These are phyloP conservation scores for Lagenidium giganteum DNA, from an alignment of 352 stramenopile genomes.

Conservation along the genomic window DNA sequence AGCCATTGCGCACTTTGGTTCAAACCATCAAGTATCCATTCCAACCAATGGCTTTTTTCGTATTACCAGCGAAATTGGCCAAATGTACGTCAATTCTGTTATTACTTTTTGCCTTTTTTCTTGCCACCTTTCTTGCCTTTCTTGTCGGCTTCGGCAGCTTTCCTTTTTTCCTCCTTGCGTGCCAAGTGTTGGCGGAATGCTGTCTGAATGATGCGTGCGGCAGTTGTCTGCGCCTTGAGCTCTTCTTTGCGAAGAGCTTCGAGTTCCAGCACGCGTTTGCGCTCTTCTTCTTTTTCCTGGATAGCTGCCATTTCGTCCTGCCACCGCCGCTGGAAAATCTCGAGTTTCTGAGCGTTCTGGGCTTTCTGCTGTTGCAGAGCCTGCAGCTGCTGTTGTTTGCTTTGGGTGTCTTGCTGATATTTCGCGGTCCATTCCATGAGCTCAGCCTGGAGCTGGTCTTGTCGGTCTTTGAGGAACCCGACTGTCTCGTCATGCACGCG, in stretches of 20 bases:
- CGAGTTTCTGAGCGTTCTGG: slow-evolving; percentile 52
- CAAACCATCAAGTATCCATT: too few relatives aligned
- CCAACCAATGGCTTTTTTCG: too few relatives aligned
- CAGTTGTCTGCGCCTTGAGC: slow-evolving; percentile 60
- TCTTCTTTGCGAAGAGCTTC: slow-evolving; percentile 62
- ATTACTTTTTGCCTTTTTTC: too few relatives aligned
- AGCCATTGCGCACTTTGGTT: too few relatives aligned
- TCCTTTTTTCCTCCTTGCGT: slow-evolving; percentile 57
- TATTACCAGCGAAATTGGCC: too few relatives aligned
- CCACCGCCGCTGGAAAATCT: slow-evolving; percentile 64
- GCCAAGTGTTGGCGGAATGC: slow-evolving; percentile 40
- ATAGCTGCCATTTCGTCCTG: slow-evolving; percentile 65
- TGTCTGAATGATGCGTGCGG: slow-evolving; percentile 63
- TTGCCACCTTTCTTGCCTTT: slow-evolving; percentile 66
- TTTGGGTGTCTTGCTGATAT: slow-evolving; percentile 77
- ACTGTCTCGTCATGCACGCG: slow-evolving; percentile 76
- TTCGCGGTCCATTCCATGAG: slow-evolving; percentile 71
- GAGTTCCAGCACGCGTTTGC: slow-evolving; percentile 58
- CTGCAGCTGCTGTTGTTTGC: slow-evolving; percentile 59
- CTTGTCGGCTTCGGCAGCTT: slow-evolving; percentile 47
- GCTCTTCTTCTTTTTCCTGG: slow-evolving; percentile 69
- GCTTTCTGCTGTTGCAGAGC: slow-evolving; percentile 51
- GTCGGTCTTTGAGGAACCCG: slow-evolving; percentile 74
- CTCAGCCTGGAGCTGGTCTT: slow-evolving; percentile 60
- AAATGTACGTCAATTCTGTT: too few relatives aligned